A percentile compares a stretch with the other conserved stretches of the same genome.
phyloP scores from a whole-genome alignment of 73 alveolate species.

The Paramecium biaurelia region DNA sequence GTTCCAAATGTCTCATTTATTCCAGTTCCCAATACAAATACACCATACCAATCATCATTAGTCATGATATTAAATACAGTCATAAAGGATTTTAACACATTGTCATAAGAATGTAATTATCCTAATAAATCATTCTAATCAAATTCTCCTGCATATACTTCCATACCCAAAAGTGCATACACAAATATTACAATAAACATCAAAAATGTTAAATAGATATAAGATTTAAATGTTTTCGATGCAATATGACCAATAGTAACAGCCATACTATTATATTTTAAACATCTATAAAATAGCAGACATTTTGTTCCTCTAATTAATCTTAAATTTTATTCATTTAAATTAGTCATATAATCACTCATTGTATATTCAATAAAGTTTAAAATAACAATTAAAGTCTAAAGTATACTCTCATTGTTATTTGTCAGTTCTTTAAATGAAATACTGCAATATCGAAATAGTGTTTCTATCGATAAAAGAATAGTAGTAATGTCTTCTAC shows the following conservation, averaged over 20 bases:
- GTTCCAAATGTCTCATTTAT: not conserved
- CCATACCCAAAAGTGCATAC: slow-evolving; percentile 21
- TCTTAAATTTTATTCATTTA: not conserved
- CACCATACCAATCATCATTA: slow-evolving; percentile 51
- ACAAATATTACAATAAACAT: not conserved
- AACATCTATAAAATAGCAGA: not conserved
- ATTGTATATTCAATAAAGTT: not conserved
- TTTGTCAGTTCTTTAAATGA: not conserved
- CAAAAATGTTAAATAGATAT: not conserved
- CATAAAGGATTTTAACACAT: not conserved
- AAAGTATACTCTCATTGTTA: not conserved
- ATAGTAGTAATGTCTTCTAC: not conserved
- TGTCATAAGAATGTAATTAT: slow-evolving; percentile 25
- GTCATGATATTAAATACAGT: slow-evolving; percentile 49
- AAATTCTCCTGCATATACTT: not conserved
- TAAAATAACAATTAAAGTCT: not conserved
- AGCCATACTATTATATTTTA: slow-evolving; percentile 32
- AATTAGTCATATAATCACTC: not conserved
- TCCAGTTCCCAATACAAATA: not conserved
- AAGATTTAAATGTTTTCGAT: not conserved
- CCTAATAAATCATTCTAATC: slow-evolving; percentile 16
- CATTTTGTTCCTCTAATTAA: slow-evolving; percentile 35
- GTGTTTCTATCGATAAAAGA: not conserved
- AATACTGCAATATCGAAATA: not conserved
- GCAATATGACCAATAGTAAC: slow-evolving; percentile 23